Conservation (phyloP, 2,329 filamentous ascomycete species). For the Emergomyces pasteurianus region DNA sequence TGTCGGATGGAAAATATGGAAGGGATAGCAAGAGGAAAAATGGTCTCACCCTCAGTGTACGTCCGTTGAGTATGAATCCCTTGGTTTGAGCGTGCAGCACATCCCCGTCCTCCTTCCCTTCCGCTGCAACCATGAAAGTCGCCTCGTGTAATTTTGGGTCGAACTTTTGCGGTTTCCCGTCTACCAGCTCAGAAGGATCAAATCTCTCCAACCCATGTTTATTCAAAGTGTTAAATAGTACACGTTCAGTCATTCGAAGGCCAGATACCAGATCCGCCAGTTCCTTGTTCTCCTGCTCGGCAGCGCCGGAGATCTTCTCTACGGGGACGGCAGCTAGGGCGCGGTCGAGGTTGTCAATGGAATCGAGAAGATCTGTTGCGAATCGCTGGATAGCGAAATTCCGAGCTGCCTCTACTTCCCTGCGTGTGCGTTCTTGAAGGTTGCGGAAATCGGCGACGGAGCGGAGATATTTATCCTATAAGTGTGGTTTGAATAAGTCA, state of each 20-base stretch:
- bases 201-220: constrained; percentile 92
- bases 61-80: constrained; percentile 86
- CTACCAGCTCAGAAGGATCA: constrained; percentile 46
- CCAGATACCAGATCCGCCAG: constrained; percentile 73
- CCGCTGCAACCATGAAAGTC: constrained; percentile 81
- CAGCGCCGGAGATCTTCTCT: constrained; percentile 52
- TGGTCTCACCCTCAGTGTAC: constrained; percentile 56
- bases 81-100: constrained; percentile 92
- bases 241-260: constrained; percentile 86
- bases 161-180: constrained; percentile 64
- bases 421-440: constrained; percentile 85
- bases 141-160: constrained; percentile 96
- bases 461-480: constrained; percentile 85
- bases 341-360: constrained; percentile 93
- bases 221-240: constrained; percentile 75
- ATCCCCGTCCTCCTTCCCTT: constrained; percentile 77
- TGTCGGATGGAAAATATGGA: background rate
- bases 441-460: constrained; percentile 95
- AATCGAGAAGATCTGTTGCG: constrained; percentile 87
- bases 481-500: background rate
- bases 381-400: constrained; percentile 94
- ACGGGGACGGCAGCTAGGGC: constrained; percentile 67
- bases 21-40: background rate
- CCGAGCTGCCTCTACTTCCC: constrained; percentile 74
- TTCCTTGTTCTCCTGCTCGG: constrained; percentile 53